Evolutionary conservation across 2,329 filamentous ascomycete species (phyloP), one percentile per base, ranked within the genome.

Genomic region (Scedosporium dehoogii): DNA sequence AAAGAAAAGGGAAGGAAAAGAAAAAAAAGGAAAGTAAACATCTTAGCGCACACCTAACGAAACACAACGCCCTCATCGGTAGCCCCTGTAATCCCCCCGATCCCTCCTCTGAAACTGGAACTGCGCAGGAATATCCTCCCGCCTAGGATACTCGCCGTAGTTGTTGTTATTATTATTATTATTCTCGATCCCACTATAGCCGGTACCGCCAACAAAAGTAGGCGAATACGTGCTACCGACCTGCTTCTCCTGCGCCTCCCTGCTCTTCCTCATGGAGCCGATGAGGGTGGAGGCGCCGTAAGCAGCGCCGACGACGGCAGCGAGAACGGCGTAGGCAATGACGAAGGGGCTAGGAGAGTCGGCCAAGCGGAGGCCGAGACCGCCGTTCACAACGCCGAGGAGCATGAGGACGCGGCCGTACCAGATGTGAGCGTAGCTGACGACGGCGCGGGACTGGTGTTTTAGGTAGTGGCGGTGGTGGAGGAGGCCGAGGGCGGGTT

Each of bases 381-480:
- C 86, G 62, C 85, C 86, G 67, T 88, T 88, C 67, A 88, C 70
- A 55, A 87, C 76, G 27, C 83, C 85, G 2, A 87, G 69, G 18
- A 82, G 62, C 65, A 89, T 81, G 53, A 88, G 70, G 1, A 74
- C 67, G 18, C 85, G 79, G 12, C 86, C 86, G 67, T 80, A 85
- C 83, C 84, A 88, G 66, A 86, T 81, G 69, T 89, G 86, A 1
- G 75, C 69, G 66, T 86, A 73, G 65, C 82, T 85, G 64, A 86
- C 69, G 48, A 75, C 16, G 6, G 80, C 80, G 42, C 85, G 82
- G 27, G 68, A 55, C 60, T 77, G 72, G 61, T 79, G 70, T 68
- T 76, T 77, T 62, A 77, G 67, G 70, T 76, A 88, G 68, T 82
- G 72, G 38, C 69, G 67, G 70, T 88, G 85, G 68, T 89, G 85